Evolutionary conservation across 1,284 basidiomycete species (phyloP), one percentile per base, ranked within the genome.

Genomic region (Pseudozyma hubeiensis): DNA sequence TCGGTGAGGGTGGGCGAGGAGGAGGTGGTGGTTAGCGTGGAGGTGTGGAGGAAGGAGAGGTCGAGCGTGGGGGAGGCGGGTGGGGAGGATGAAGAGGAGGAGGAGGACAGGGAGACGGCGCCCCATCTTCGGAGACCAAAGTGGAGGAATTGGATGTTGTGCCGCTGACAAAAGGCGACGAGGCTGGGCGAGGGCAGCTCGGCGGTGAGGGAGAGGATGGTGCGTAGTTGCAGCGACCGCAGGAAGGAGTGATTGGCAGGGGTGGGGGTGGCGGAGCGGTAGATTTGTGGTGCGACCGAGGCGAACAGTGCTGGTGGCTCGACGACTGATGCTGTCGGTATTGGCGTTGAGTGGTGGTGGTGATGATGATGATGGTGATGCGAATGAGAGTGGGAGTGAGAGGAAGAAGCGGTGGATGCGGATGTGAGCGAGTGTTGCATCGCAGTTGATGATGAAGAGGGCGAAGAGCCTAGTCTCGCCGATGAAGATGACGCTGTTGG

Each of bases 221-320:
- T 82, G 10, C 59, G 59, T 8, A 82, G 72, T 3, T 71, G 58
- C 0, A 83, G 69, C 0, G 67, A 61, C 34, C 69, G 64, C 0
- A 82, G 47, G 59, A 79, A 80, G 6, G 59, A 37, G 24, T 73
- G 74, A 33, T 64, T 78, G 11, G 60, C 56, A 4, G 72, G 63
- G 0, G 64, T 40, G 0, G 76, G 77, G 13, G 77, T 75, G 0
- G 66, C 73, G 5, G 67, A 77, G 13, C 81, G 79, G 31, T 77
- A 81, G 53, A 83, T 80, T 40, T 78, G 70, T 0, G 80, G 78
- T 16, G 74, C 79, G 4, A 83, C 79, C 1, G 71, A 60, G 5
- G 79, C 68, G 47, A 81, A 83, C 0, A 68, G 52, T 0, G 75
- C 59, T 6, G 81, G 81, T 10, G 80, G 80, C 9, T 73, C 59